These are phyloP conservation scores for Heteromeles arbutifolia DNA, from an alignment of 306 rosid genomes.

Conservation along the genomic window DNA sequence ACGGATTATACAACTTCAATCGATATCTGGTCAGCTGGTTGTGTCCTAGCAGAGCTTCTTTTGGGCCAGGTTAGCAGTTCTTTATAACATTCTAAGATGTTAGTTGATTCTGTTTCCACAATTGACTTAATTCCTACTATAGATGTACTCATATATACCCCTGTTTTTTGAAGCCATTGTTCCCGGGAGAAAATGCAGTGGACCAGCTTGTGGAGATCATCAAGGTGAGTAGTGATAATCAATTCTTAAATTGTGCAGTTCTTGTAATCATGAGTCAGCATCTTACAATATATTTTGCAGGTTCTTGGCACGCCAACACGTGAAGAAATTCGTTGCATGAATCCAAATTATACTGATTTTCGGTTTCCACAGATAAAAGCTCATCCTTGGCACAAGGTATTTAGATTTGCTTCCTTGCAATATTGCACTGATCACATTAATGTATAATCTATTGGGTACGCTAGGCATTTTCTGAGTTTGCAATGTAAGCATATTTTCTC, in stretches of 20 bases:
- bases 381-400: conserved; percentile 98
- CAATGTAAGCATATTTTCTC: neutral
- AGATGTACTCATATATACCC: neutral
- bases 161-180: conserved; percentile 62
- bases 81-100: neutral
- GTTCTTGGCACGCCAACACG: conserved; percentile 98
- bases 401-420: conserved; percentile 10
- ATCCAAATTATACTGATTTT: conserved; percentile 87
- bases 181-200: conserved; percentile 94
- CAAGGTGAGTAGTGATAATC: conserved; percentile 42
- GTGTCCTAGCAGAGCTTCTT: conserved; percentile 97
- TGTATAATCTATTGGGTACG: neutral
- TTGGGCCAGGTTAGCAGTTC: conserved; percentile 73
- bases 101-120: neutral
- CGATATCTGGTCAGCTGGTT: conserved; percentile 98
- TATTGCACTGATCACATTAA: conserved; percentile 5
- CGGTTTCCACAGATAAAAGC: conserved; percentile 94
- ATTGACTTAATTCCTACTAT: neutral
- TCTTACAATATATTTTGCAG: conserved; percentile 31
- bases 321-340: conserved; percentile 98
- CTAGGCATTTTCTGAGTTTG: neutral
- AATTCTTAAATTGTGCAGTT: conserved; percentile 1
- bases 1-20: conserved; percentile 93
- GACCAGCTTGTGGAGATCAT: conserved; percentile 97
- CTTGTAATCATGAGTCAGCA: neutral